Evolutionary conservation across 441 rosid species (phyloP).

Genomic region (Breynia disticha): DNA sequence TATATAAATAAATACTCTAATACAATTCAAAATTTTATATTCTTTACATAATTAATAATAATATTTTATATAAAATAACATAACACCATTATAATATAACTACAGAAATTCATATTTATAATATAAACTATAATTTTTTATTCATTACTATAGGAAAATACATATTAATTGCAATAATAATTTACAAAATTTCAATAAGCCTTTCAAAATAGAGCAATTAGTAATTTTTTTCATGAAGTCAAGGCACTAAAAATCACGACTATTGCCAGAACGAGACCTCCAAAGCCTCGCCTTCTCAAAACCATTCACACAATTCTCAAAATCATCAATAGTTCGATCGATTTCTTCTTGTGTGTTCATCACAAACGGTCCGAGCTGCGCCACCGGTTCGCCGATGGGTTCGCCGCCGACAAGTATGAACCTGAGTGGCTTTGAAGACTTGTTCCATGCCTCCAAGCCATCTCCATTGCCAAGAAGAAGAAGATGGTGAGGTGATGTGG

Average conservation of each 20-base stretch:
- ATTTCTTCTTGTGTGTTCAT: slow-evolving; percentile 89
- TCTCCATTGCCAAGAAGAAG: slow-evolving; percentile 55
- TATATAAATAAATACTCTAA: no score
- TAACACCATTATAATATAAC: no score
- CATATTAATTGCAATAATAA: no score
- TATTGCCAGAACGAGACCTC: slow-evolving; percentile 50
- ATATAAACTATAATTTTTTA: no score
- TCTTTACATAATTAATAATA: no score
- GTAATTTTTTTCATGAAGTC: not conserved
- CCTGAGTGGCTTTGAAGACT: slow-evolving; percentile 40
- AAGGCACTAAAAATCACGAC: slow-evolving; percentile 30
- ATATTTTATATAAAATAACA: no score
- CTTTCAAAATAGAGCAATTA: not conserved
- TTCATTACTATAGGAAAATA: no score
- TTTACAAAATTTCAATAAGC: not conserved
- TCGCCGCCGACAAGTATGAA: slow-evolving; percentile 75
- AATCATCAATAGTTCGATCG: slow-evolving; percentile 60
- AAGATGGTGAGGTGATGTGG: slow-evolving; percentile 45
- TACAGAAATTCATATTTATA: no score
- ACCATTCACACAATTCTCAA: slow-evolving; percentile 59
- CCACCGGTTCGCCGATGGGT: slow-evolving; percentile 68
- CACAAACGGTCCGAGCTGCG: slow-evolving; percentile 79
- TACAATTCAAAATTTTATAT: no score
- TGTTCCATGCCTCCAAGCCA: slow-evolving; percentile 67
- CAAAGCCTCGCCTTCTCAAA: slow-evolving; percentile 80